Evolutionary conservation across 495 filamentous ascomycete species (phyloP).

Genomic region (Alectoria sarmentosa): DNA sequence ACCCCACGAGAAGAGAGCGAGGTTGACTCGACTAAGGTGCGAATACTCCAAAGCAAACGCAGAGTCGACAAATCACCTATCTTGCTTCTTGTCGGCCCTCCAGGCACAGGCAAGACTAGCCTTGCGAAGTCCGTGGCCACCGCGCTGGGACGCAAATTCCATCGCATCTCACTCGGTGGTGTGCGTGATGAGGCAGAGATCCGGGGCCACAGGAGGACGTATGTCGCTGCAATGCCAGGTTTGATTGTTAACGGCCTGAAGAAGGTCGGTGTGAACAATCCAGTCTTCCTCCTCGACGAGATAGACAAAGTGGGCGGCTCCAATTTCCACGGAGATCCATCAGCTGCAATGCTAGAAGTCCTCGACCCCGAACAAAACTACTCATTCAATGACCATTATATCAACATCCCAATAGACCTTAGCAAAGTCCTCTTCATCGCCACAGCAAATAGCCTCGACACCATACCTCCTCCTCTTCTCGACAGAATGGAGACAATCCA

Average conservation of each 20-base stretch:
- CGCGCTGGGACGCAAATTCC: conserved; percentile 90
- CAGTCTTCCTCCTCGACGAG: conserved; percentile 94
- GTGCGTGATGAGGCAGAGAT: conserved; percentile 97
- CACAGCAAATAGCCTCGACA: conserved; percentile 94
- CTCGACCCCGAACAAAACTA: conserved; percentile 97
- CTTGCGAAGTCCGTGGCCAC: conserved; percentile 90
- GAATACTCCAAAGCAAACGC: conserved; percentile 61
- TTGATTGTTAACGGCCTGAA: conserved; percentile 89
- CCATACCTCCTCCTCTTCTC: conserved; percentile 88
- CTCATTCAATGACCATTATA: conserved; percentile 91
- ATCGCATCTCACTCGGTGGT: conserved; percentile 93
- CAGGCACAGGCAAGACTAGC: conserved; percentile 94
- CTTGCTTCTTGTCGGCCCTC: conserved; percentile 86
- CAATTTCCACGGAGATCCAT: conserved; percentile 93
- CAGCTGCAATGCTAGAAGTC: conserved; percentile 98
- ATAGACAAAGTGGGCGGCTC: conserved; percentile 95
- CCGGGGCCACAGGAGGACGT: conserved; percentile 88
- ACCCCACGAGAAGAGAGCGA: conserved; percentile 37
- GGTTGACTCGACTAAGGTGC: conserved; percentile 52
- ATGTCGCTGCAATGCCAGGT: conserved; percentile 98
- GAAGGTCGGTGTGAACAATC: conserved; percentile 94
- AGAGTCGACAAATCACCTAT: conserved; percentile 96
- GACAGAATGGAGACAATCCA: conserved; percentile 96
- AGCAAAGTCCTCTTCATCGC: conserved; percentile 97
- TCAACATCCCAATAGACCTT: conserved; percentile 92